Conservation (phyloP, 164 flowering plant genomes). For the Vitis rotundifolia region DNA sequence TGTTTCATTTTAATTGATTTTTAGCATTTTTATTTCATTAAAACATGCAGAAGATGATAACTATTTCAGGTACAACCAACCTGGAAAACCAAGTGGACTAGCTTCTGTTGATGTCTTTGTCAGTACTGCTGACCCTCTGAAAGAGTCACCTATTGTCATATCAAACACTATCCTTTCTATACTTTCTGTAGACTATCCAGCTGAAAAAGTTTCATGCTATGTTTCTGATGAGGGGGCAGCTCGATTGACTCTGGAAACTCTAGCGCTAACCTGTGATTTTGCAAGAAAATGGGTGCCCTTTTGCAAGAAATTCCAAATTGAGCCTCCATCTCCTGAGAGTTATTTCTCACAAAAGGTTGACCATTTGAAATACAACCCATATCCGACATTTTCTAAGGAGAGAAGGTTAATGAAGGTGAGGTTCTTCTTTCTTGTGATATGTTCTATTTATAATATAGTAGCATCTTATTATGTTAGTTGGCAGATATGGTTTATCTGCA, state of each 20-base stretch:
- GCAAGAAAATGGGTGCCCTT: constrained; percentile 40
- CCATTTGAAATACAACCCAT: constrained; percentile 30
- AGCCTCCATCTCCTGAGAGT: constrained; percentile 41
- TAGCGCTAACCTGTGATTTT: constrained; percentile 35
- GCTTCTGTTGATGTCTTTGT: constrained; percentile 42
- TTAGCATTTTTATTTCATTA: constrained; percentile 13
- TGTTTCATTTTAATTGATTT: background rate
- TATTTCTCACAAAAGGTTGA: constrained; percentile 33
- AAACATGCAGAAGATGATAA: background rate
- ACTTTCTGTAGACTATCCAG: constrained; percentile 40
- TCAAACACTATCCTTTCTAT: constrained; percentile 41
- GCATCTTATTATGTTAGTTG: background rate
- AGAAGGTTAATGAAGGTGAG: constrained; percentile 36
- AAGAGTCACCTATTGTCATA: constrained; percentile 40
- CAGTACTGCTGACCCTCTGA: constrained; percentile 38
- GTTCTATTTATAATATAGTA: background rate
- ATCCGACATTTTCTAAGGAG: constrained; percentile 35
- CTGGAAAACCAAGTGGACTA: constrained; percentile 34
- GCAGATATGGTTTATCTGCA: too few relatives aligned
- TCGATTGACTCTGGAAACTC: constrained; percentile 34
- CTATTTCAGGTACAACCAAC: constrained; percentile 27
- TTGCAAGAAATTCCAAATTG: constrained; percentile 30
- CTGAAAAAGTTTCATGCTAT: constrained; percentile 35
- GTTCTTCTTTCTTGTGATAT: background rate
- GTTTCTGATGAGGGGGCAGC: constrained; percentile 40